These are phyloP conservation scores for Nigrospora sphaerica DNA, from an alignment of 2,329 filamentous ascomycete genomes.

Conservation along the genomic window DNA sequence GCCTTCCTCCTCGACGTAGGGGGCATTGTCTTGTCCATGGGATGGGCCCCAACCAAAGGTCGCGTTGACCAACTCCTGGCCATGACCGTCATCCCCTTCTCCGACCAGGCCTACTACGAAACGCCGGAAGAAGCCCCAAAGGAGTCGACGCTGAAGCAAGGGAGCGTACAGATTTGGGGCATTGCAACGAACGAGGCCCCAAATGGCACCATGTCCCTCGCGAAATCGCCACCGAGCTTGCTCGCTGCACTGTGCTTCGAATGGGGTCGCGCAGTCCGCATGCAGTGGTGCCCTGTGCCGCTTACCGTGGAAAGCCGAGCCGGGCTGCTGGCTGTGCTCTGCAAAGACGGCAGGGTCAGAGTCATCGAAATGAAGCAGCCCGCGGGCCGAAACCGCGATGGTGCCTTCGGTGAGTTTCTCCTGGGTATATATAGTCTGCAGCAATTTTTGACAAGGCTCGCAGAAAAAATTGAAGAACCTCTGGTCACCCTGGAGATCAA, in stretches of 20 bases:
- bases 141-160: slow-evolving; percentile 31
- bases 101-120: slow-evolving; percentile 38
- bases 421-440: neutral
- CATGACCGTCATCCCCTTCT: slow-evolving; percentile 41
- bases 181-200: slow-evolving; percentile 26
- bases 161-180: slow-evolving; percentile 46
- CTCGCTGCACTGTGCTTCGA: slow-evolving; percentile 39
- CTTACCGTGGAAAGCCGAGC: slow-evolving; percentile 20
- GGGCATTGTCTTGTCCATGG: slow-evolving; percentile 44
- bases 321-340: slow-evolving; percentile 41
- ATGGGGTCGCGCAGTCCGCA: slow-evolving; percentile 40
- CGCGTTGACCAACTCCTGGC: slow-evolving; percentile 40
- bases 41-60: slow-evolving; percentile 38
- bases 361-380: slow-evolving; percentile 33
- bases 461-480: slow-evolving; percentile 38
- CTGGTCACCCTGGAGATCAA: slow-evolving; percentile 36
- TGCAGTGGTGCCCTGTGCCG: slow-evolving; percentile 46
- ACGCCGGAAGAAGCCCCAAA: slow-evolving; percentile 29
- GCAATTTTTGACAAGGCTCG: slow-evolving; percentile 11
- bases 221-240: slow-evolving; percentile 28
- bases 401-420: neutral
- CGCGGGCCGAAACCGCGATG: slow-evolving; percentile 1
- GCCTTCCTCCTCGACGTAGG: slow-evolving; percentile 50
- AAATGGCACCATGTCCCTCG: slow-evolving; percentile 25
- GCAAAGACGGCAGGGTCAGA: slow-evolving; percentile 42